phyloP scores from a whole-genome alignment of 345 rosid species.

The Pistacia vera region DNA sequence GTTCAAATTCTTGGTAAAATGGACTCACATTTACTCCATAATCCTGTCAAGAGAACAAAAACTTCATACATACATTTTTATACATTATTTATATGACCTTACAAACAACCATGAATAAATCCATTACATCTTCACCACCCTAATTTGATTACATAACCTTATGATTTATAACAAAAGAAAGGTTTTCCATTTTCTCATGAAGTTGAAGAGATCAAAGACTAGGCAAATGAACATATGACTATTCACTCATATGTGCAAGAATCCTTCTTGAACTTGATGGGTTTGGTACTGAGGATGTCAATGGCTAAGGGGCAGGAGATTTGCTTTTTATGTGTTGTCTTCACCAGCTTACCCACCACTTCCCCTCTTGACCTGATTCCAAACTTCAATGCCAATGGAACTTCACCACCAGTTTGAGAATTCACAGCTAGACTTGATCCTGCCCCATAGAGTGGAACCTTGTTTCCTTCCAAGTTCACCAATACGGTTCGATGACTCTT shows the following conservation, averaged over 20 bases:
- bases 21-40: not conserved
- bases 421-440: slow-evolving; percentile 52
- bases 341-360: slow-evolving; percentile 82
- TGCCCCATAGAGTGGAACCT: slow-evolving; percentile 76
- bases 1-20: not conserved
- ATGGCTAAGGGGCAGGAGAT: slow-evolving; percentile 62
- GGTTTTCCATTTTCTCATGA: not conserved
- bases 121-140: not conserved
- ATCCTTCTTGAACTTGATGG: slow-evolving; percentile 54
- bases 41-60: not conserved
- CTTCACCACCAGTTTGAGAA: slow-evolving; percentile 43
- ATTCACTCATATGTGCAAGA: slow-evolving; percentile 42
- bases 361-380: slow-evolving; percentile 64
- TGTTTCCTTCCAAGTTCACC: slow-evolving; percentile 62
- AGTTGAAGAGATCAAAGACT: not conserved
- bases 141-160: not conserved
- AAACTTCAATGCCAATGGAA: slow-evolving; percentile 54
- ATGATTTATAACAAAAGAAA: not conserved
- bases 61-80: not conserved
- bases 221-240: not conserved
- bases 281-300: slow-evolving; percentile 53
- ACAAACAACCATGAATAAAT: not conserved
- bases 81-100: not conserved
- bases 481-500: slow-evolving; percentile 62
- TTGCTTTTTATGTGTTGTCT: slow-evolving; percentile 55